Base-by-base conservation (phyloP, 805 yeast genomes). In the Ogataea parapolymorpha region DNA sequence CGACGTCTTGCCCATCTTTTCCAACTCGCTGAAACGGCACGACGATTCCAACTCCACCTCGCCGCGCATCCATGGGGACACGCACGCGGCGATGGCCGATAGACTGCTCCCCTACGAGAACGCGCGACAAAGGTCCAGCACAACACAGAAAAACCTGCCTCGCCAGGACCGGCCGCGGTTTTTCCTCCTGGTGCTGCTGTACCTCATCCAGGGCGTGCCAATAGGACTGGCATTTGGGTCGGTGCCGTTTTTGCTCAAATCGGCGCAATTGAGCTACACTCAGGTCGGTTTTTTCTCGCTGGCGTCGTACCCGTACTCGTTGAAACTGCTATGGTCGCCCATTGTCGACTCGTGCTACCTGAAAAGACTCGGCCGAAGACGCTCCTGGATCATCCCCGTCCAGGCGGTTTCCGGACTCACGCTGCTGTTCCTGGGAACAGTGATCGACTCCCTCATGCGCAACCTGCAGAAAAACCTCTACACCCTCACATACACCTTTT, bases 221-320 rank as follows among this genome's bases (percentile, higher is more conserved):
- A 95, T 90, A 11, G 99, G 99, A 0, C 66, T 93, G 25, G 95
- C 96, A 2, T 89, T 91, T 67, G 99, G 99, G 2, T 81, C 95
- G 1, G 75, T 93, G 9, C 99, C 99, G 2, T 93, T 90, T 56
- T 66, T 93, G 14, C 71, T 93, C 42, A 93, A 93, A 59, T 76
- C 91, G 4, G 67, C 66, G 25, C 80, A 84, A 42, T 72, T 91
- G 12, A 75, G 89, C 10, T 93, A 86, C 58, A 80, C 96, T 0
- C 95, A 90, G 55, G 85, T 93, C 6, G 99, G 98, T 1, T 58
- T 90, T 3, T 93, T 93, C 60, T 79, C 95, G 2, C 68, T 93
- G 48, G 97, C 98, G 0, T 80, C 96, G 3, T 93, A 93, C 57
- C 99, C 99, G 2, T 93, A 93, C 65, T 85, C 96, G 7, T 67